Percentiles rank a stretch among this genome's conserved stretches.
These are phyloP conservation scores for Suhomyces sp. DNA, from an alignment of 805 yeast genomes.

Conservation along the genomic window DNA sequence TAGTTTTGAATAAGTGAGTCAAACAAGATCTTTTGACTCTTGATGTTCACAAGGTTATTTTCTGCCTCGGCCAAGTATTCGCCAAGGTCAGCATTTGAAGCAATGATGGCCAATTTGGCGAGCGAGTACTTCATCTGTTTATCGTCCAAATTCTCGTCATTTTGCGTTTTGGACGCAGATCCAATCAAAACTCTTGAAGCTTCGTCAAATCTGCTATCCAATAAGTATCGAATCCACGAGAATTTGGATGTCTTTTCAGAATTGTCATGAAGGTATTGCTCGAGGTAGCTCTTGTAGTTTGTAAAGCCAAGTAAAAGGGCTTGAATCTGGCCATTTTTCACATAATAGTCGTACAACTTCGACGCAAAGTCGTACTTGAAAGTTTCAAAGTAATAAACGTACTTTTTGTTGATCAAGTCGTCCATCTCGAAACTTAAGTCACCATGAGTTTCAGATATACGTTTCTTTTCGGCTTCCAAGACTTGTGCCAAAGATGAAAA, in stretches of 20 bases:
- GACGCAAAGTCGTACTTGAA: slow-evolving; percentile 71
- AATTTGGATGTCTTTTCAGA: slow-evolving; percentile 46
- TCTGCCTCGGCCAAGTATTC: slow-evolving; percentile 44
- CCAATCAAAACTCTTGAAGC: slow-evolving; percentile 50
- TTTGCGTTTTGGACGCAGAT: slow-evolving; percentile 32
- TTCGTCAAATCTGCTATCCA: slow-evolving; percentile 44
- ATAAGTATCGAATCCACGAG: slow-evolving; percentile 70
- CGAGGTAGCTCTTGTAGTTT: slow-evolving; percentile 46
- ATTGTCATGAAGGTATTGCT: slow-evolving; percentile 48
- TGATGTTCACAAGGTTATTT: slow-evolving; percentile 43
- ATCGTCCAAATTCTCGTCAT: slow-evolving; percentile 42
- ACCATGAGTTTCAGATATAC: slow-evolving; percentile 18
- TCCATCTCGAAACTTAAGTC: slow-evolving; percentile 12
- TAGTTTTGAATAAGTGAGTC: slow-evolving; percentile 20
- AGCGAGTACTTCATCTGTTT: slow-evolving; percentile 60
- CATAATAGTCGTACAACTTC: slow-evolving; percentile 57
- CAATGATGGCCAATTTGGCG: slow-evolving; percentile 66
- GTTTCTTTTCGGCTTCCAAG: slow-evolving; percentile 32
- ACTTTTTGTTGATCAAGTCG: slow-evolving; percentile 20
- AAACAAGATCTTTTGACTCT: slow-evolving; percentile 45
- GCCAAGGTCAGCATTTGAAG: slow-evolving; percentile 21
- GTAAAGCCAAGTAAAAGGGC: slow-evolving; percentile 57
- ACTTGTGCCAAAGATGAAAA: slow-evolving; percentile 58
- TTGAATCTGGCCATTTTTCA: slow-evolving; percentile 49
- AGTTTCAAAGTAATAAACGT: slow-evolving; percentile 52